Evolutionary conservation across 768 basidiomycete genomes (phyloP).

Genomic region (Lepiota brunneoincarnata): DNA sequence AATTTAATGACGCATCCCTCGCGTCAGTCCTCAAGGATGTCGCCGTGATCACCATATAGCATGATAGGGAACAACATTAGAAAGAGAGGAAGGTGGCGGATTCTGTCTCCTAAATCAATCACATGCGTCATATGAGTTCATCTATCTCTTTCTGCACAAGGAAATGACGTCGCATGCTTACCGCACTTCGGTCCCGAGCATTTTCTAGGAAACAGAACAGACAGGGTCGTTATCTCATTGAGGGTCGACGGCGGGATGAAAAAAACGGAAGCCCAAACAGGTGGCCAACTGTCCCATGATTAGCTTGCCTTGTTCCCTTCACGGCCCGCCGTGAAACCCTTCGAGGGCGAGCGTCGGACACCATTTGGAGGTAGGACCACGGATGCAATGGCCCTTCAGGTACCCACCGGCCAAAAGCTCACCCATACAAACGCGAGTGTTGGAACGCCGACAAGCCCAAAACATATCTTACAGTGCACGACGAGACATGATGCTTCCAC

Average conservation of each 20-base stretch:
- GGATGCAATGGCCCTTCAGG: slow-evolving; percentile 6
- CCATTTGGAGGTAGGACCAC: too few species aligned
- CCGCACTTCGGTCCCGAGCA: slow-evolving; percentile 22
- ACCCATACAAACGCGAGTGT: slow-evolving; percentile 13
- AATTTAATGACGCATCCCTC: too few species aligned
- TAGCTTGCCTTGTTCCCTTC: slow-evolving; percentile 18
- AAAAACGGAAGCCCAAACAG: slow-evolving; percentile 24
- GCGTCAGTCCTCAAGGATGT: too few species aligned
- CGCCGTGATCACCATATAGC: neutral
- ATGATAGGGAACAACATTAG: slow-evolving; percentile 31
- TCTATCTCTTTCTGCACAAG: neutral
- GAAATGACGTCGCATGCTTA: too few species aligned
- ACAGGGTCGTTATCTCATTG: too few species aligned
- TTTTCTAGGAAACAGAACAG: slow-evolving; percentile 22
- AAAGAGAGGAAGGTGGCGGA: slow-evolving; percentile 37
- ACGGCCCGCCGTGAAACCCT: slow-evolving; percentile 30
- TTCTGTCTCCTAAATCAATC: slow-evolving; percentile 33
- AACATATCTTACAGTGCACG: slow-evolving; percentile 24
- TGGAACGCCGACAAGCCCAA: neutral
- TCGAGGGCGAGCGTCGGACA: slow-evolving; percentile 37
- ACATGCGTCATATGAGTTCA: slow-evolving; percentile 26
- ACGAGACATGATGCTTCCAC: slow-evolving; percentile 38
- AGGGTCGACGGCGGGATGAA: slow-evolving; percentile 35
- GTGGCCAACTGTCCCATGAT: slow-evolving; percentile 19
- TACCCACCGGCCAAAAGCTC: slow-evolving; percentile 18